Conservation (phyloP, 2,329 filamentous ascomycete genomes). For the Orbilia javanica region DNA sequence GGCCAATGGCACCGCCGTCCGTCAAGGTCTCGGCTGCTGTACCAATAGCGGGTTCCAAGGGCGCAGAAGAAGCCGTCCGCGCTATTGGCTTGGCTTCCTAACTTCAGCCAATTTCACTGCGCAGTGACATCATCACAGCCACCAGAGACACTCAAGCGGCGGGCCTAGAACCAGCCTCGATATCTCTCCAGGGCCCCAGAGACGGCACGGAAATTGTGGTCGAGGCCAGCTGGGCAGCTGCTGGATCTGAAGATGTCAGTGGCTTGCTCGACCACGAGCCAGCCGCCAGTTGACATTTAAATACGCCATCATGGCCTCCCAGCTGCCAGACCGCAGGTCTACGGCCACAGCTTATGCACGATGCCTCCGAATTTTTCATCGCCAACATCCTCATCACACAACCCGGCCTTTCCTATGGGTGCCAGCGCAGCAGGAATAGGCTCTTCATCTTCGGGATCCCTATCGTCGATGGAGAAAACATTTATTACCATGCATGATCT, state of each 20-base stretch:
- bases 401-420: conserved; percentile 2
- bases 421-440: neutral
- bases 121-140: conserved; percentile 45
- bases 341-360: neutral
- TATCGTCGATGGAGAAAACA: conserved; percentile 78
- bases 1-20: conserved; percentile 8
- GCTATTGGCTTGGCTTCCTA: conserved; percentile 45
- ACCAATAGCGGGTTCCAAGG: conserved; percentile 21
- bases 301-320: conserved; percentile 31
- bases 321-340: neutral
- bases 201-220: conserved; percentile 39
- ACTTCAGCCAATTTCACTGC: conserved; percentile 28
- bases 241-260: conserved; percentile 17
- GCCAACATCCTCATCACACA: neutral
- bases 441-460: neutral
- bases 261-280: conserved; percentile 3
- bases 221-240: conserved; percentile 26
- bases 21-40: conserved; percentile 26
- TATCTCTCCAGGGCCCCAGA: conserved; percentile 27
- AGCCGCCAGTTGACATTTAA: conserved; percentile 28
- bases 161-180: conserved; percentile 50
- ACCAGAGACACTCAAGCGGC: conserved; percentile 36
- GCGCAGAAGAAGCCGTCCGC: conserved; percentile 20
- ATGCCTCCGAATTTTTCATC: conserved; percentile 17
- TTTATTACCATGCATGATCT: conserved; percentile 92